Evolutionary conservation across 768 basidiomycete genomes (phyloP), one percentile per base, ranked within the genome.

Genomic region (Tephrocybe sp.): DNA sequence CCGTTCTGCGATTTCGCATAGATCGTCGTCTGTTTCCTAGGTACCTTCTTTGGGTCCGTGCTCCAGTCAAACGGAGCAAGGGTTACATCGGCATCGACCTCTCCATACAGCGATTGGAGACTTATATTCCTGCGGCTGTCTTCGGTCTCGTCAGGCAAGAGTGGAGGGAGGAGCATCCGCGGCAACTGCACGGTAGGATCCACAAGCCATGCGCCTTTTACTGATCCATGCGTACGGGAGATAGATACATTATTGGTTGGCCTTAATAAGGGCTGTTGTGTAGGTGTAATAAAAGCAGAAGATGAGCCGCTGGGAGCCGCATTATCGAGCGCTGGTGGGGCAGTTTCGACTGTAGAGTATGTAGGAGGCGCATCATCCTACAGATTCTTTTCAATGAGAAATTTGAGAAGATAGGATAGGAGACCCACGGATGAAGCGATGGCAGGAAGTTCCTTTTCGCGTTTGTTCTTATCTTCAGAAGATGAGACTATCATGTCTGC

Each of bases 121-220:
- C 46, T 60, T 0, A 80, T 50, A 51, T 78, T 76, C 23, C 63
- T 72, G 33, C 79, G 64, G 1, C 68, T 65, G 2, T 53, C 61
- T 47, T 75, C 75, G 0, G 70, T 67, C 53, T 75, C 68, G 17
- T 60, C 66, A 0, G 48, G 46, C 4, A 45, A 36, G 0, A 80
- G 56, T 19, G 77, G 71, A 2, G 75, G 69, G 6, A 80, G 62
- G 33, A 76, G 46, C 14, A 66, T 49, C 0, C 58, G 4, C 0
- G 79, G 78, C 39, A 80, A 67, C 10, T 45, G 26, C 17, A 79
- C 60, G 16, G 62, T 52, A 1, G 79, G 72, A 50, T 80, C 73
- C 35, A 80, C 62, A 31, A 74, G 59, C 64, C 76, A 80, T 1
- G 55, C 53, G 9, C 69, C 74, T 52, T 64, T 67, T 26, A 75